Evolutionary conservation across 257 asterid species (phyloP).

Genomic region (Eucommia ulmoides): DNA sequence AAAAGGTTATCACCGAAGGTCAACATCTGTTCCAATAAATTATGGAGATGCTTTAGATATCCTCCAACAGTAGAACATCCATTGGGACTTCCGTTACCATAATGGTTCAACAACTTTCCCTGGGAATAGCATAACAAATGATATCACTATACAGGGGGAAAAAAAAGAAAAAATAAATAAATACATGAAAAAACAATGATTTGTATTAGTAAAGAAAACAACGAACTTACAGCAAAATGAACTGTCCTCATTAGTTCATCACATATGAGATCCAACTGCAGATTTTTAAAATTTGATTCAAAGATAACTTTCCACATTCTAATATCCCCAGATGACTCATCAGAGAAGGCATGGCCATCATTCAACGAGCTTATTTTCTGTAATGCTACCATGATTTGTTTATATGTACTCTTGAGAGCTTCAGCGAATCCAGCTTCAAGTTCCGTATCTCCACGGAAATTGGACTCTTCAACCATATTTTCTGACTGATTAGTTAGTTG

Average conservation of each 20-base stretch:
- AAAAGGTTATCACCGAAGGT: constrained; percentile 56
- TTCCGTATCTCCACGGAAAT: constrained; percentile 9
- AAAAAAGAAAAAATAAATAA: too few species aligned
- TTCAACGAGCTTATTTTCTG: constrained; percentile 22
- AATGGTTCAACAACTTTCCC: constrained; percentile 52
- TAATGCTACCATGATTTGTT: constrained; percentile 26
- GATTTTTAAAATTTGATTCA: constrained; percentile 32
- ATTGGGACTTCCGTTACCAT: constrained; percentile 18
- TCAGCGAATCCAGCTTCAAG: constrained; percentile 28
- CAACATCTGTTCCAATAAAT: constrained; percentile 37
- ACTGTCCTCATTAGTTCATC: constrained; percentile 34
- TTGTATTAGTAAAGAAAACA: not conserved
- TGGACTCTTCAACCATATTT: constrained; percentile 12
- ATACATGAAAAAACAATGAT: not conserved
- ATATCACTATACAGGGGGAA: too few species aligned
- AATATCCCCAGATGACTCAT: constrained; percentile 30
- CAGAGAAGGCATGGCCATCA: constrained; percentile 24
- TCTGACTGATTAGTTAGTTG: constrained; percentile 17
- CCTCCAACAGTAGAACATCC: constrained; percentile 22
- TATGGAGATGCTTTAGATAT: constrained; percentile 35
- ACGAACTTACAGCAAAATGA: constrained; percentile 48
- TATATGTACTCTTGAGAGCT: constrained; percentile 30
- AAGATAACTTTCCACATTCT: constrained; percentile 47
- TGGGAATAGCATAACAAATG: constrained; percentile 14
- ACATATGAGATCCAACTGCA: constrained; percentile 46